Evolutionary conservation across 306 rosid species (phyloP).

Genomic region (Cucurbita maxima): DNA sequence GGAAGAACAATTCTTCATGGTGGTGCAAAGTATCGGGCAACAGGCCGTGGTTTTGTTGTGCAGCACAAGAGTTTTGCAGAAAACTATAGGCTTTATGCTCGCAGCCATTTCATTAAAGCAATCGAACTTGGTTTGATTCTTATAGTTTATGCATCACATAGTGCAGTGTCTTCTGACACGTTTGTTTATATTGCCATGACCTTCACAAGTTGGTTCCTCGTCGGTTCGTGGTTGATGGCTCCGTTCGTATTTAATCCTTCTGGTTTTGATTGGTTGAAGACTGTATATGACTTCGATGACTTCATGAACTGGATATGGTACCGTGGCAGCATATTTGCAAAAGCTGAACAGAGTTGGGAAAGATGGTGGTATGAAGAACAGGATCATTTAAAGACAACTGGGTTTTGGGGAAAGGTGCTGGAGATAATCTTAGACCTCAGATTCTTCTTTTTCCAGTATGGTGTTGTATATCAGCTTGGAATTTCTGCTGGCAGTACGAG

Average conservation of each 20-base stretch:
- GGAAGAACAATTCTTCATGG: conserved; percentile 85
- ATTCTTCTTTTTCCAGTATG: conserved; percentile 73
- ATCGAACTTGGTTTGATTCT: conserved; percentile 72
- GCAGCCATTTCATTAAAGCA: conserved; percentile 89
- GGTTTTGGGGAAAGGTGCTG: conserved; percentile 60
- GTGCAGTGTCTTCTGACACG: conserved; percentile 36
- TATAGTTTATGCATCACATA: conserved; percentile 46
- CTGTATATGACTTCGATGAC: conserved; percentile 65
- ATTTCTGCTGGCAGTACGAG: conserved; percentile 60
- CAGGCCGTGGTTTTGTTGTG: conserved; percentile 92
- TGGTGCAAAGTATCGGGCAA: conserved; percentile 79
- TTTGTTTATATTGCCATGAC: conserved; percentile 71
- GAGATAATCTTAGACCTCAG: conserved; percentile 69
- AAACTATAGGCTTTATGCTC: conserved; percentile 75
- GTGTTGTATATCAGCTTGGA: conserved; percentile 53
- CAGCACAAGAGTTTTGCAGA: conserved; percentile 79
- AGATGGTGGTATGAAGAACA: conserved; percentile 95
- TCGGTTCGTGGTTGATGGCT: conserved; percentile 64
- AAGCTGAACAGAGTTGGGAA: conserved; percentile 92
- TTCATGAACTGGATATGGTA: conserved; percentile 75
- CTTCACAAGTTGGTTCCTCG: conserved; percentile 72
- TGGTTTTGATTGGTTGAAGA: conserved; percentile 88
- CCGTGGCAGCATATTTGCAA: conserved; percentile 63
- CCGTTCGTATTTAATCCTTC: conserved; percentile 80
- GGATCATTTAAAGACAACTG: conserved; percentile 63